Evolutionary conservation across 1,139 yeast genomes (phyloP), one percentile per base, ranked within the genome.

Genomic region (Zygotorulaspora mrakii): DNA sequence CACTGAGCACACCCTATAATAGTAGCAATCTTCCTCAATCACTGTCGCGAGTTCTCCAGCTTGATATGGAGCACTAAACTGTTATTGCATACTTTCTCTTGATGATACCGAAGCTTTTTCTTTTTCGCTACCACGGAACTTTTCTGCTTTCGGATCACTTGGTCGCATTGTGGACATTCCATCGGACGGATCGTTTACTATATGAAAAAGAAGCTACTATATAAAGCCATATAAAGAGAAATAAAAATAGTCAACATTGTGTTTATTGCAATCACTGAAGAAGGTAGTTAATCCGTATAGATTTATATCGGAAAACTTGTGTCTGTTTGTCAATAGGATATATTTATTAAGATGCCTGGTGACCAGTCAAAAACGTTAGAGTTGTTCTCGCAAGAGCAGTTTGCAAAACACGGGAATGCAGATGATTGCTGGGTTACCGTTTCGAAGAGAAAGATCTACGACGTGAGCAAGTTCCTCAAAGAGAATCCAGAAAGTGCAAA

Each of bases 401-500:
- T 85, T 11, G 65, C 65, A 18, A 53, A 61, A 28, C 94, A 84
- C 61, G 54, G 67, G 57, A 63, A 70, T 7, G 62, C 61, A 17
- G 59, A 65, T 18, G 81, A 82, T 49, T 79, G 86, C 51, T 84
- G 94, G 85, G 94, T 89, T 36, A 76, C 94, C 2, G 67, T 88
- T 17, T 69, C 75, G 55, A 68, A 82, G 64, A 72, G 96, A 55
- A 86, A 85, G 55, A 79, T 91, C 29, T 89, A 88, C 60, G 78
- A 91, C 60, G 88, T 89, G 35, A 81, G 91, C 0, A 73, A 67
- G 5, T 91, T 88, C 54, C 58, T 88, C 31, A 82, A 79, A 26
- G 89, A 83, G 53, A 95, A 88, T 61, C 96, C 96, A 0, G 96
- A 85, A 41, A 96, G 96, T 11, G 78, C 75, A 3, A 89, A 86